phyloP scores from a whole-genome alignment of 768 basidiomycete species.

The Coprinopsis sp. region DNA sequence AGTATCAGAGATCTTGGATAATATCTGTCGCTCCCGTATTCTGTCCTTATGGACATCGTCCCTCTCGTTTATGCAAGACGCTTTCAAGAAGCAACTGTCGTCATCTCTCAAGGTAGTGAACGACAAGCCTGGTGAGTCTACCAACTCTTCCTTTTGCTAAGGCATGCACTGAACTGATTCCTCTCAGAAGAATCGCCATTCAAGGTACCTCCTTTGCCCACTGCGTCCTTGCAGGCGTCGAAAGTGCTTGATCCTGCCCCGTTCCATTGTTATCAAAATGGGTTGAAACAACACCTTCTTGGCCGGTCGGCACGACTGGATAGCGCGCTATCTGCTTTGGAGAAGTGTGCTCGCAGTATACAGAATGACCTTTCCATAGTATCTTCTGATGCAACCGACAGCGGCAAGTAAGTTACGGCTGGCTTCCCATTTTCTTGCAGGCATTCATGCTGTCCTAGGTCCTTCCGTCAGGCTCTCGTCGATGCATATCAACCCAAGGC shows the following conservation, averaged over 20 bases:
- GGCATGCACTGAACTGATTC: not conserved
- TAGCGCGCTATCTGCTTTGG: conserved; percentile 51
- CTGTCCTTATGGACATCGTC: conserved; percentile 53
- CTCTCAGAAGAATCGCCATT: conserved; percentile 14
- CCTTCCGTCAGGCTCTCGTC: conserved; percentile 38
- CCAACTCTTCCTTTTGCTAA: not conserved
- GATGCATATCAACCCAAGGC: conserved; percentile 48
- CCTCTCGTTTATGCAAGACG: conserved; percentile 38
- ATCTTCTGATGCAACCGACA: conserved; percentile 36
- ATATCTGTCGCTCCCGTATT: conserved; percentile 49
- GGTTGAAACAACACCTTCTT: conserved; percentile 57
- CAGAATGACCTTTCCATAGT: conserved; percentile 54
- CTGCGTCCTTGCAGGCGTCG: conserved; percentile 1
- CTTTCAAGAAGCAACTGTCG: conserved; percentile 40
- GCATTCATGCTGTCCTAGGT: conserved; percentile 24
- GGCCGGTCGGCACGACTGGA: conserved; percentile 63
- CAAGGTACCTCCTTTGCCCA: conserved; percentile 10
- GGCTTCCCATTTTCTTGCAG: not conserved
- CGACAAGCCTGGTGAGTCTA: too few species aligned
- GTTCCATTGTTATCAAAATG: conserved; percentile 59
- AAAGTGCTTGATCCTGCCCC: conserved; percentile 28
- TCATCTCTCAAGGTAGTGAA: not conserved
- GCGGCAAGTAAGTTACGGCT: conserved; percentile 36
- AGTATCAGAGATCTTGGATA: conserved; percentile 47
- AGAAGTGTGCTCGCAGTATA: conserved; percentile 53